phyloP scores from a whole-genome alignment of 2,329 filamentous ascomycete species.

The Colletotrichum siamense region DNA sequence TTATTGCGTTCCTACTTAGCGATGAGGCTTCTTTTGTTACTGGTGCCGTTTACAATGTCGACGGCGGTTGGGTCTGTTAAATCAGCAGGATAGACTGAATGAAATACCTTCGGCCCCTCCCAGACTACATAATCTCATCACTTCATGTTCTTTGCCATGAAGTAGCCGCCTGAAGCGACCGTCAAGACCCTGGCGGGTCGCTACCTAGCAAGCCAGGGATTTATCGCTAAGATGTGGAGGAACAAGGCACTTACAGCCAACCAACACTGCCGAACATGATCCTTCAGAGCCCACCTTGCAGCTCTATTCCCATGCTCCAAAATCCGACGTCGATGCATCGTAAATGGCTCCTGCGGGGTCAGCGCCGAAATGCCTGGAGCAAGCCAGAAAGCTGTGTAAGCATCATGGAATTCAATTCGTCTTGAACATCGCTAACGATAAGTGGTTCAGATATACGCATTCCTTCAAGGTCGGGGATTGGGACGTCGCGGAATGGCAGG shows the following conservation, averaged over 20 bases:
- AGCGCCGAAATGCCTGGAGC: neutral
- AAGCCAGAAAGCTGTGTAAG: neutral
- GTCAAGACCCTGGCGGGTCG: neutral
- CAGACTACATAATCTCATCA: neutral
- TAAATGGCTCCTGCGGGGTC: neutral
- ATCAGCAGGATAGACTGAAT: neutral
- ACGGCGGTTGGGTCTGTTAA: constrained; percentile 23
- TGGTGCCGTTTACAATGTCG: constrained; percentile 11
- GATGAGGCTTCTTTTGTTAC: constrained; percentile 31
- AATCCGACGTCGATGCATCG: neutral
- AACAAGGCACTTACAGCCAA: neutral
- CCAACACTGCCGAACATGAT: neutral
- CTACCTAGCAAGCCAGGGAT: neutral
- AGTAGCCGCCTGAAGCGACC: neutral
- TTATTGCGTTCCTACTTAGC: constrained; percentile 32
- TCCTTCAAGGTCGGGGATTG: neutral
- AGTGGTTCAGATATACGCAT: neutral
- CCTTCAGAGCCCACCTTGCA: neutral
- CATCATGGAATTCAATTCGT: neutral
- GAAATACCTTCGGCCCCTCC: neutral
- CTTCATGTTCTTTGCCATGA: neutral
- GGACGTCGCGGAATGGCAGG: neutral
- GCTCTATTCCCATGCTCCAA: neutral
- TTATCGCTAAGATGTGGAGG: neutral
- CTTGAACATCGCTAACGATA: neutral